Evolutionary conservation across 73 alveolate genomes (phyloP).

Genomic region (Paramecium tetraurelia): DNA sequence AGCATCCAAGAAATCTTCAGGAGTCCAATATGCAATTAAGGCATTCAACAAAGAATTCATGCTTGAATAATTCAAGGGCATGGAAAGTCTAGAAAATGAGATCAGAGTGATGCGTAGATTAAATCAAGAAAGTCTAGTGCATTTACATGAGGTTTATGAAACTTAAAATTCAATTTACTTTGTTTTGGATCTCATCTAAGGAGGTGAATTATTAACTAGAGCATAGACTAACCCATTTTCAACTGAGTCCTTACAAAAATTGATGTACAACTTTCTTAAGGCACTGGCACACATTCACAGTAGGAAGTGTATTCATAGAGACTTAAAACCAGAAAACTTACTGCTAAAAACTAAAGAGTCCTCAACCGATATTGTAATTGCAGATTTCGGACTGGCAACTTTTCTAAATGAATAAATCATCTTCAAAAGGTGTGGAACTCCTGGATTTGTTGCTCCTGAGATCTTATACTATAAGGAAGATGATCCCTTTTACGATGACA

Average conservation of each 20-base stretch:
- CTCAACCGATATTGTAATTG: conserved; percentile 44
- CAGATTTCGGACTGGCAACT: conserved; percentile 62
- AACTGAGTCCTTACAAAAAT: background rate
- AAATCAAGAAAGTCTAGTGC: conserved; percentile 29
- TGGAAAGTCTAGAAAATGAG: conserved; percentile 58
- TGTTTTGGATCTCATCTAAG: conserved; percentile 52
- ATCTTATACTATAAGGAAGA: conserved; percentile 55
- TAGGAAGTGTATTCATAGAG: conserved; percentile 41
- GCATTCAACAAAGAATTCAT: conserved; percentile 62
- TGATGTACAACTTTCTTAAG: conserved; percentile 50
- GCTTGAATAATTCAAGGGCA: conserved; percentile 53
- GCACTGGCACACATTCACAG: conserved; percentile 46
- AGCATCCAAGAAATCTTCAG: conserved; percentile 50
- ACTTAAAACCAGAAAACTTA: conserved; percentile 57
- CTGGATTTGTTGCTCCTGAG: conserved; percentile 68
- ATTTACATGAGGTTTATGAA: conserved; percentile 54
- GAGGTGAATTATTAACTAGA: conserved; percentile 57
- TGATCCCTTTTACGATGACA: conserved; percentile 61
- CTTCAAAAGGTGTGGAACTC: conserved; percentile 63
- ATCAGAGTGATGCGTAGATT: conserved; percentile 54
- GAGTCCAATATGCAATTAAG: conserved; percentile 47
- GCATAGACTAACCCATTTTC: background rate
- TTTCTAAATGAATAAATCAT: conserved; percentile 34
- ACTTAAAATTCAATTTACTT: conserved; percentile 56
- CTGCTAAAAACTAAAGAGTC: conserved; percentile 22